phyloP scores from a whole-genome alignment of 2,329 filamentous ascomycete species.

The Botrytis paeoniae region DNA sequence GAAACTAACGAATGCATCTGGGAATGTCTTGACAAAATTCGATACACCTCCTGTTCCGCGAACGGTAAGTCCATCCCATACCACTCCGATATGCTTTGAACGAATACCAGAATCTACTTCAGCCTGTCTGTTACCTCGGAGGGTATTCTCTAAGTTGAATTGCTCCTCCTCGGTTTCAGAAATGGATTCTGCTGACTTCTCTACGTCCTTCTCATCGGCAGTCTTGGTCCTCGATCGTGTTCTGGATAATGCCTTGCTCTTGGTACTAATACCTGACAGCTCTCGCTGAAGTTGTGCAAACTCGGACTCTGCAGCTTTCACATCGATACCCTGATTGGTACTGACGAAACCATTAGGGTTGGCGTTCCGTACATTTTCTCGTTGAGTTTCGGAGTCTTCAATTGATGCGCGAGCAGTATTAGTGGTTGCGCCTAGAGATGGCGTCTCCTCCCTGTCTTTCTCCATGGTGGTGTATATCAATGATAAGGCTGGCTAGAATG shows the following conservation, averaged over 20 bases:
- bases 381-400: conserved; percentile 44
- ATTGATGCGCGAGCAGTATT: conserved; percentile 9
- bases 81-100: conserved; percentile 74
- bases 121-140: conserved; percentile 69
- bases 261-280: conserved; percentile 55
- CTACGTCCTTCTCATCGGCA: conserved; percentile 49
- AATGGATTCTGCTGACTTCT: conserved; percentile 49
- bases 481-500: not conserved
- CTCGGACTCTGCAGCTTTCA: conserved; percentile 65
- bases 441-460: conserved; percentile 11
- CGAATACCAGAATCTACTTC: conserved; percentile 76
- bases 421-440: not conserved
- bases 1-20: conserved; percentile 67
- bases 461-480: conserved; percentile 6
- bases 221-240: conserved; percentile 41
- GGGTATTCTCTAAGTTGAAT: conserved; percentile 73
- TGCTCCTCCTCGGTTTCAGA: conserved; percentile 46
- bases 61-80: conserved; percentile 76
- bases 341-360: conserved; percentile 49
- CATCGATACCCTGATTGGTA: conserved; percentile 47
- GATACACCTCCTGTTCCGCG: conserved; percentile 70
- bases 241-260: conserved; percentile 50
- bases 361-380: conserved; percentile 33
- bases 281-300: conserved; percentile 66
- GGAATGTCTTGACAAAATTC: conserved; percentile 71